Conservation (phyloP, 2,329 filamentous ascomycete genomes). For the Aspergillus fijiensis region DNA sequence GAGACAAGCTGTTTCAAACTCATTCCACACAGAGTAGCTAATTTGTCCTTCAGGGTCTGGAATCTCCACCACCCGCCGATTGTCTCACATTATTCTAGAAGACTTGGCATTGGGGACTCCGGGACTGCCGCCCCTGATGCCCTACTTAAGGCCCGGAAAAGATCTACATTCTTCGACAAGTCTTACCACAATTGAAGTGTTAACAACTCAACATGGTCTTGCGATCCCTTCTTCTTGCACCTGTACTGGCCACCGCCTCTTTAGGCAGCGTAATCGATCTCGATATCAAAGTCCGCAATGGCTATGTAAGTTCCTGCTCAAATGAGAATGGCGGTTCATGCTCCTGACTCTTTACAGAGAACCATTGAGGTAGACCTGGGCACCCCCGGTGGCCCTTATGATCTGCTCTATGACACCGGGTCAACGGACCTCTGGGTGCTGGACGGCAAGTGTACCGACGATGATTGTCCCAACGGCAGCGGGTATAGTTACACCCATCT, state of each 20-base stretch:
- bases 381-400: neutral
- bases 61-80: no score
- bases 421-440: neutral
- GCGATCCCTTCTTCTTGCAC: neutral
- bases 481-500: neutral
- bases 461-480: neutral
- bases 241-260: neutral
- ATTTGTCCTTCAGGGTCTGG: no score
- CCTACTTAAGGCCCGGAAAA: no score
- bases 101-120: no score
- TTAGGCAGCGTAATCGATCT: neutral
- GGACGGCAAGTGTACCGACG: neutral
- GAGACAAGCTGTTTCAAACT: no score
- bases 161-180: no score
- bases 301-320: neutral
- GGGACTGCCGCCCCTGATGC: no score
- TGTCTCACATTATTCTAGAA: no score
- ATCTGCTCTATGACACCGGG: neutral
- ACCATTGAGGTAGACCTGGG: slow-evolving; percentile 1
- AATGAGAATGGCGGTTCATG: neutral
- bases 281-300: neutral
- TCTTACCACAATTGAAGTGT: no score
- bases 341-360: neutral
- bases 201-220: neutral
- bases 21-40: no score